These are phyloP conservation scores for Rhizopogon rudus DNA, from an alignment of 768 basidiomycete species.

Conservation along the genomic window DNA sequence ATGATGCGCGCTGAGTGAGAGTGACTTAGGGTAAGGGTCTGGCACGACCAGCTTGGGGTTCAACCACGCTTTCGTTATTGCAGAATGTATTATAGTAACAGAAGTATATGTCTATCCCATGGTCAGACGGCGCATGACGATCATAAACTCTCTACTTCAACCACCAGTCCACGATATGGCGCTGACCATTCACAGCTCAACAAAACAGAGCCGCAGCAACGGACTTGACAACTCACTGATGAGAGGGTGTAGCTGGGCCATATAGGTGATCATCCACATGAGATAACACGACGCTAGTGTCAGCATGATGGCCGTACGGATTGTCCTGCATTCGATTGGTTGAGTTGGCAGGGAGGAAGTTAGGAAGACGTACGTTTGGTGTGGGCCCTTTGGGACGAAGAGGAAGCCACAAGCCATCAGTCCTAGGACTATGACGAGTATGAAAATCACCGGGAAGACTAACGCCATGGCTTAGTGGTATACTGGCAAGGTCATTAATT, in stretches of 20 bases:
- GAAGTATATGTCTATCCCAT: no score
- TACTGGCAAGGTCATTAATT: no score
- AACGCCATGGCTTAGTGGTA: conserved; percentile 49
- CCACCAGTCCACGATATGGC: conserved; percentile 9
- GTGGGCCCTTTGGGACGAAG: conserved; percentile 78
- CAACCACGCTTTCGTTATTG: conserved; percentile 59
- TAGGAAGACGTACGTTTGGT: conserved; percentile 70
- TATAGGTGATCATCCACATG: conserved; percentile 95
- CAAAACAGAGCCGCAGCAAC: neutral
- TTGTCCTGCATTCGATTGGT: conserved; percentile 47
- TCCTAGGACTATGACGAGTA: conserved; percentile 59
- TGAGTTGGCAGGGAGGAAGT: neutral
- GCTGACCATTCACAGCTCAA: conserved; percentile 9
- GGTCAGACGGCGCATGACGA: neutral
- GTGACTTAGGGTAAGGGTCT: conserved; percentile 23
- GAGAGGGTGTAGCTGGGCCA: conserved; percentile 90
- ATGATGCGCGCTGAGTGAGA: no score
- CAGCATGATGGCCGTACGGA: conserved; percentile 77
- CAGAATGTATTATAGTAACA: conserved; percentile 43
- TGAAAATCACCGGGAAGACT: conserved; percentile 61
- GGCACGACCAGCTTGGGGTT: conserved; percentile 68
- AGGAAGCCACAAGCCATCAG: conserved; percentile 64
- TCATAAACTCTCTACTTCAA: neutral
- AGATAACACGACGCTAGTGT: conserved; percentile 83
- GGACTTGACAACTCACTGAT: conserved; percentile 50